A percentile compares a stretch with the other conserved stretches of the same genome.
Evolutionary conservation across 1,284 basidiomycete genomes (phyloP).

Genomic region (Cutaneotrichosporon sp.): DNA sequence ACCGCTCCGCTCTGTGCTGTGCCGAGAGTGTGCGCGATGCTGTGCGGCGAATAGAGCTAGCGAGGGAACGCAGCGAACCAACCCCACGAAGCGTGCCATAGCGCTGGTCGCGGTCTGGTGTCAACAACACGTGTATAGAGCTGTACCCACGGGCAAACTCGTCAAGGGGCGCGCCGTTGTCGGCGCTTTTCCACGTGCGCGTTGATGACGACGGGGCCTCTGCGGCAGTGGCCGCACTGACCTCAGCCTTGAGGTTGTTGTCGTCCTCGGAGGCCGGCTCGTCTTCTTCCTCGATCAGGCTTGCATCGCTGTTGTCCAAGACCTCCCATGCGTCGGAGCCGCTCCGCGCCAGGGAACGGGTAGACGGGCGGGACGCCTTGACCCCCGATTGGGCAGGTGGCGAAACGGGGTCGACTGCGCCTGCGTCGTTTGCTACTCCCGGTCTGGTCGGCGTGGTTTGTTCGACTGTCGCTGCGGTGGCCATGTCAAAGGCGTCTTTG

Average conservation of each 20-base stretch:
- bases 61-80: slow-evolving; percentile 14
- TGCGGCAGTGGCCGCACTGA: not conserved
- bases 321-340: slow-evolving; percentile 37
- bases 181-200: slow-evolving; percentile 39
- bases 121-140: not conserved
- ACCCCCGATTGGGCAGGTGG: not conserved
- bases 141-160: slow-evolving; percentile 20
- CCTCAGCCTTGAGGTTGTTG: not conserved
- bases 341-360: not conserved
- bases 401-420: not conserved
- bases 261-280: not conserved
- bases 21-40: slow-evolving; percentile 15
- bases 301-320: slow-evolving; percentile 32
- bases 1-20: not conserved
- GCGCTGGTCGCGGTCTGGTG: not conserved
- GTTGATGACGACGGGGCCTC: not conserved
- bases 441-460: no score
- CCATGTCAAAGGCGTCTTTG: slow-evolving; percentile 13
- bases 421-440: not conserved
- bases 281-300: slow-evolving; percentile 20
- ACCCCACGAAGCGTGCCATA: slow-evolving; percentile 2
- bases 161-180: slow-evolving; percentile 34
- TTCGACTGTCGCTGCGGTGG: not conserved
- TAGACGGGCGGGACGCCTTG: slow-evolving; percentile 1
- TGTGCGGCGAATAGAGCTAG: slow-evolving; percentile 13